Evolutionary conservation across 108 stramenopile species (phyloP), one percentile per base, ranked within the genome.

Genomic region (Stephanodiscus triporus): DNA sequence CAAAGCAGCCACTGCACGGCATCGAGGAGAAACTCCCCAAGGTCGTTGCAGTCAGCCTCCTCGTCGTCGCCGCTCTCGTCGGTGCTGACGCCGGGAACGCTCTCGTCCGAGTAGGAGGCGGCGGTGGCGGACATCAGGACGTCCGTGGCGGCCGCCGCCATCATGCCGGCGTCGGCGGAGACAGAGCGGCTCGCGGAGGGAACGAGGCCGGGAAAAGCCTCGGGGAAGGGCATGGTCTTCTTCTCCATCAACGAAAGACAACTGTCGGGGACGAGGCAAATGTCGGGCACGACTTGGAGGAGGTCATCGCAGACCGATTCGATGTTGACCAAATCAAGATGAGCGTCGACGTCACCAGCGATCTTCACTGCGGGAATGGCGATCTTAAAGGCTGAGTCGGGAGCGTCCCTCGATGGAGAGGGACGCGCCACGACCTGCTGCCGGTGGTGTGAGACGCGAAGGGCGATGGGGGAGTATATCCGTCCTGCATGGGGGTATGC

Each of bases 341-440:
- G 78, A 85, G 84, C 67, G 37, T 51, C 51, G 62, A 76, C 54
- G 57, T 65, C 85, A 83, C 82, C 89, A 85, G 85, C 68, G 89
- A 90, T 90, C 91, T 90, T 93, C 91, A 93, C 91, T 93, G 91
- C 91, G 73, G 91, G 91, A 92, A 85, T 80, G 84, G 86, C 87
- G 89, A 89, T 30, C 88, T 91, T 91, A 91, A 79, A 64, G 88
- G 86, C 76, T 66, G 71, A 34, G 77, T 54, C 67, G 45, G 26
- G 62, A n/a, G 72, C 23, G 73, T 23, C 49, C 27, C 50, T 53
- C 34, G 40, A 47, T 19, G 57, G 37, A 66, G 26, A 29, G 49
- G 43, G 19, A 60, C 34, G 20, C 22, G 37, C 63, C 68, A 22
- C 22, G 36, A 73, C 26, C 59, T 29, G 20, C n/a, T 30, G 60